These are phyloP conservation scores for Synchytrium microbalum DNA, from an alignment of 371 early-diverging fungal genomes.

Conservation along the genomic window DNA sequence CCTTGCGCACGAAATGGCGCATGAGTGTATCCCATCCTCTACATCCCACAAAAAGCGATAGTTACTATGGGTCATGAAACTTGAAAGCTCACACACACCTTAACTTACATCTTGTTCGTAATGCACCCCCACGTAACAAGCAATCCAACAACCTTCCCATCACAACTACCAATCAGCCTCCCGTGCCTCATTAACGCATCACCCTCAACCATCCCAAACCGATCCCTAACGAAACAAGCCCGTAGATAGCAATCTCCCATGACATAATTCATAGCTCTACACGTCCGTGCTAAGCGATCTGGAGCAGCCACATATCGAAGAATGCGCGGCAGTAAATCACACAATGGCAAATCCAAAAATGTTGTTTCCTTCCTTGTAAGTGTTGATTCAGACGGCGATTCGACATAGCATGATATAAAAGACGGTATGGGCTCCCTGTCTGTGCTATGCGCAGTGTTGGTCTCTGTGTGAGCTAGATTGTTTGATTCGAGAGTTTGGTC, in stretches of 20 bases:
- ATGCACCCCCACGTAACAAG: neutral
- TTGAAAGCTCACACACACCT: neutral
- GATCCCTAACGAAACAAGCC: neutral
- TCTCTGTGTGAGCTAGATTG: too few species aligned
- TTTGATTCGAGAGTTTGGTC: too few species aligned
- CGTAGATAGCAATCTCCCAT: neutral
- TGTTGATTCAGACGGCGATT: too few species aligned
- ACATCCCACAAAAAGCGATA: too few species aligned
- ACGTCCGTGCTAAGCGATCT: neutral
- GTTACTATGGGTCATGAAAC: neutral
- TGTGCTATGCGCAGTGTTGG: too few species aligned
- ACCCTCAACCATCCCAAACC: neutral
- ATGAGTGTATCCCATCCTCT: neutral
- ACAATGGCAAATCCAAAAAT: too few species aligned
- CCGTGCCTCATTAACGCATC: neutral
- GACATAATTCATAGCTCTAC: neutral
- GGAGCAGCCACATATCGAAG: neutral
- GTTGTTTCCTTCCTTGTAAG: too few species aligned
- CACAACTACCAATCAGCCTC: neutral
- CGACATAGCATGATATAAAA: too few species aligned
- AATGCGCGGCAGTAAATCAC: neutral
- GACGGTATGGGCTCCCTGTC: too few species aligned
- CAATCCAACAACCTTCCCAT: neutral
- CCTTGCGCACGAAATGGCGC: neutral
- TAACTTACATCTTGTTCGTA: neutral